Evolutionary conservation across 2,329 filamentous ascomycete genomes (phyloP).

Genomic region (Beauveria australis): DNA sequence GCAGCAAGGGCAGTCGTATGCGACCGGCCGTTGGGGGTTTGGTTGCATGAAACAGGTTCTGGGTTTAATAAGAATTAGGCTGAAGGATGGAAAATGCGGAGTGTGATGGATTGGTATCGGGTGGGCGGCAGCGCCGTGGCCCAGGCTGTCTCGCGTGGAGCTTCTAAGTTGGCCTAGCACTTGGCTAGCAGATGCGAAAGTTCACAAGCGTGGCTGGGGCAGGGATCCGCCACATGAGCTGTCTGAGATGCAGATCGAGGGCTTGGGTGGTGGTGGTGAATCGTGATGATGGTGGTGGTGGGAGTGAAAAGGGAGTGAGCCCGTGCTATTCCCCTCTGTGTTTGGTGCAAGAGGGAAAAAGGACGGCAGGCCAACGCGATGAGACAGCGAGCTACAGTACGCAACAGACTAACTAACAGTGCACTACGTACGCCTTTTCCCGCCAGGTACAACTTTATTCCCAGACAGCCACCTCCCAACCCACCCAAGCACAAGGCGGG

Average conservation of each 20-base stretch:
- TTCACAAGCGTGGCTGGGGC: not conserved
- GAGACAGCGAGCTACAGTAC: no score
- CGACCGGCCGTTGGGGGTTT: not conserved
- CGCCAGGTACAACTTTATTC: not conserved
- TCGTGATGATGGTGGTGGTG: not conserved
- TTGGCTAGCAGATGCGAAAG: not conserved
- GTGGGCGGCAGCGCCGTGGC: not conserved
- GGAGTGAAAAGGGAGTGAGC: not conserved
- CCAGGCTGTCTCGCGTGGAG: conserved; percentile 2
- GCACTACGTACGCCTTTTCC: not conserved
- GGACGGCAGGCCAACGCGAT: no score
- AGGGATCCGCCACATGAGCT: conserved; percentile 1
- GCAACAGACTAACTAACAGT: no score
- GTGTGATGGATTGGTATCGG: not conserved
- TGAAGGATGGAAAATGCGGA: conserved; percentile 1
- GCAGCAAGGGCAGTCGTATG: conserved; percentile 4
- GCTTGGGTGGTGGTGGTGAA: not conserved
- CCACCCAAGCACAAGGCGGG: not conserved
- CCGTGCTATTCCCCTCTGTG: not conserved
- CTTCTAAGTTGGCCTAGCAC: not conserved
- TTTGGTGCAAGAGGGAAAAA: no score
- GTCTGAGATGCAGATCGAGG: conserved; percentile 7
- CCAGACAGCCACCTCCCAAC: not conserved
- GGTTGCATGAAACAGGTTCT: not conserved
- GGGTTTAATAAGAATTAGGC: not conserved